These are phyloP conservation scores for Cutaneotrichosporon sp. DNA, from an alignment of 1,284 basidiomycete genomes.

Conservation along the genomic window DNA sequence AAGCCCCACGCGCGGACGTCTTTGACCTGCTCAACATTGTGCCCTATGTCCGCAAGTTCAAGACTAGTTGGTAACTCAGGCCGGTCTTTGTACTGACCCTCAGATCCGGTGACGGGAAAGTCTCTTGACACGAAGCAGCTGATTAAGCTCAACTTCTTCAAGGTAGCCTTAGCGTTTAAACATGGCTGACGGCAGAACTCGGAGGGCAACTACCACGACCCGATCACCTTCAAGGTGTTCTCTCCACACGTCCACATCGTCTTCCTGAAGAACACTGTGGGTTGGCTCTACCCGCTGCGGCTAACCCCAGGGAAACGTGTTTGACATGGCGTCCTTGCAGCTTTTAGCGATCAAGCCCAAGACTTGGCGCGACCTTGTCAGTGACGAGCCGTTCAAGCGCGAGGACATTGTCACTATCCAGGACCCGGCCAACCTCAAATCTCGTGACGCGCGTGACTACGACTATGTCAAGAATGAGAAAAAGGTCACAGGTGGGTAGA, in stretches of 20 bases:
- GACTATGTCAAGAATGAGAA: constrained; percentile 49
- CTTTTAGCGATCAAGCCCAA: constrained; percentile 66
- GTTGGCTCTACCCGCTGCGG: constrained; percentile 5
- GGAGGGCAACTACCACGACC: constrained; percentile 78
- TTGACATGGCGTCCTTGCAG: constrained; percentile 51
- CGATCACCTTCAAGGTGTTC: constrained; percentile 89
- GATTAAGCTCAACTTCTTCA: constrained; percentile 79
- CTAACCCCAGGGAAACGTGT: constrained; percentile 47
- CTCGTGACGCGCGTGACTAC: constrained; percentile 46
- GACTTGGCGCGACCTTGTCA: constrained; percentile 71
- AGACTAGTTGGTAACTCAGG: constrained; percentile 50
- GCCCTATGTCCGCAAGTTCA: constrained; percentile 68
- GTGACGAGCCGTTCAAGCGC: constrained; percentile 79
- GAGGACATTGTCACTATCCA: constrained; percentile 88
- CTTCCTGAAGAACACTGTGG: constrained; percentile 69
- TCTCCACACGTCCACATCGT: constrained; percentile 87
- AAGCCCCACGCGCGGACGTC: constrained; percentile 46
- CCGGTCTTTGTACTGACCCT: constrained; percentile 23
- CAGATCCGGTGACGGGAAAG: constrained; percentile 81
- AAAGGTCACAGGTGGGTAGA: constrained; percentile 37
- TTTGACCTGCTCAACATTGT: constrained; percentile 86
- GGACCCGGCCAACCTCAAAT: constrained; percentile 47
- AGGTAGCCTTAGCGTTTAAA: constrained; percentile 25
- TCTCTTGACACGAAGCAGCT: constrained; percentile 71
- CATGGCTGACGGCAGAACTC: constrained; percentile 47